Evolutionary conservation across 805 yeast genomes (phyloP), one percentile per base, ranked within the genome.

Genomic region (Tetrapisispora pingtungensis): DNA sequence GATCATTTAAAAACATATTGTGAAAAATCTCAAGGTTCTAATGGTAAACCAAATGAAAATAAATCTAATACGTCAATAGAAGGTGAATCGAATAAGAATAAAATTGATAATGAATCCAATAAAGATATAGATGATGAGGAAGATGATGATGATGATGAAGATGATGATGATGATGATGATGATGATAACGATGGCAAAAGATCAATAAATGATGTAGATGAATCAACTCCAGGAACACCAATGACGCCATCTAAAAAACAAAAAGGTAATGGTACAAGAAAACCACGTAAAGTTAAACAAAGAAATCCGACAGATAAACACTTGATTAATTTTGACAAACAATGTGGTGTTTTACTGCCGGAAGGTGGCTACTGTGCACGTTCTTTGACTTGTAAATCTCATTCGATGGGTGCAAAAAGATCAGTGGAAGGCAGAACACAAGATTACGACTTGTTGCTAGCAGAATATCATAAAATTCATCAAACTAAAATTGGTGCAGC

Each of bases 391-490:
- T 93, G 98, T 72, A 93, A 93, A 61, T 88, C 97, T 0, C 98
- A 93, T 65, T 86, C 97, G 1, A 89, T 93, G 96, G 97, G 97
- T 30, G 96, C 97, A 24, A 93, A 93, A 57, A 76, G 98, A 54
- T 89, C 96, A 0, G 98, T 93, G 18, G 80, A 78, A 15, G 98
- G 98, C 10, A 74, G 98, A 55, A 80, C 95, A 31, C 89, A 93
- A 7, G 88, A 96, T 0, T 93, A 88, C 65, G 98, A 93, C 62
- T 80, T 78, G 26, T 69, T 93, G 43, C 69, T 93, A 45, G 87
- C 89, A 18, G 89, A 87, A 15, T 89, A 90, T 59, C 98, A 93
- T 67, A 80, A 88, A 55, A 78, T 86, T 55, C 90, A 90, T 60
- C 97, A 93, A 64, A 90, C 94, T 32, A 88, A 86, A 60, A 71